Evolutionary conservation across 2,329 filamentous ascomycete species (phyloP).

Genomic region (Phialophora verrucosa): DNA sequence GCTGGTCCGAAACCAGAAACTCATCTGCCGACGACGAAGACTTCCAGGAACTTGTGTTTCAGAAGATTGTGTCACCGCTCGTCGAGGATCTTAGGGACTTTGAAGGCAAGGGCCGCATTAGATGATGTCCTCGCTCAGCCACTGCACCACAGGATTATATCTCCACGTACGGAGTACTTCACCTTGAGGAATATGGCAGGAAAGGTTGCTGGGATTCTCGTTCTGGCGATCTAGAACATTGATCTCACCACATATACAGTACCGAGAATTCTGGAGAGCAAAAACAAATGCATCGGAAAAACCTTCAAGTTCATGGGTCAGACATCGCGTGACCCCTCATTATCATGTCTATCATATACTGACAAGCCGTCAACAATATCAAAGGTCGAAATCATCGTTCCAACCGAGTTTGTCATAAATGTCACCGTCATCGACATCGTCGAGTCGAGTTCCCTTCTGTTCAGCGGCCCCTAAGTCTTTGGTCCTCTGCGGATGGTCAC

Average conservation of each 20-base stretch:
- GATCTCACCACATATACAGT: neutral
- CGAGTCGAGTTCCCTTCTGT: neutral
- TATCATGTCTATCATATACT: slow-evolving; percentile 5
- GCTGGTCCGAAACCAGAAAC: slow-evolving; percentile 22
- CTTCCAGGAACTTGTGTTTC: slow-evolving; percentile 33
- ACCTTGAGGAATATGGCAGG: neutral
- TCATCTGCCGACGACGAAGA: slow-evolving; percentile 28
- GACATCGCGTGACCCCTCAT: neutral
- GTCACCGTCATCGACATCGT: slow-evolving; percentile 36
- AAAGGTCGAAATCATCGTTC: slow-evolving; percentile 49
- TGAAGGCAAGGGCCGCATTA: slow-evolving; percentile 44
- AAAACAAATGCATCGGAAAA: neutral
- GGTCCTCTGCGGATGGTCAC: neutral
- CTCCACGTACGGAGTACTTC: neutral
- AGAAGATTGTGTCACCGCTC: slow-evolving; percentile 31
- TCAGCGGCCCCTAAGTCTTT: neutral
- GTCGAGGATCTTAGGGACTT: slow-evolving; percentile 45
- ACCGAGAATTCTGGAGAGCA: neutral
- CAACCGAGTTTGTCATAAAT: slow-evolving; percentile 54
- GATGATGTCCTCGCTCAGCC: slow-evolving; percentile 1
- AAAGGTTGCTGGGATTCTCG: neutral
- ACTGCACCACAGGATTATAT: neutral
- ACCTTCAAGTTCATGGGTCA: slow-evolving; percentile 1
- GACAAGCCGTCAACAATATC: neutral
- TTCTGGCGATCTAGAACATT: neutral